Percentiles rank a stretch among this genome's conserved stretches.
These are phyloP conservation scores for Backusella morwellensis DNA, from an alignment of 192 early-diverging fungal genomes.

Conservation along the genomic window DNA sequence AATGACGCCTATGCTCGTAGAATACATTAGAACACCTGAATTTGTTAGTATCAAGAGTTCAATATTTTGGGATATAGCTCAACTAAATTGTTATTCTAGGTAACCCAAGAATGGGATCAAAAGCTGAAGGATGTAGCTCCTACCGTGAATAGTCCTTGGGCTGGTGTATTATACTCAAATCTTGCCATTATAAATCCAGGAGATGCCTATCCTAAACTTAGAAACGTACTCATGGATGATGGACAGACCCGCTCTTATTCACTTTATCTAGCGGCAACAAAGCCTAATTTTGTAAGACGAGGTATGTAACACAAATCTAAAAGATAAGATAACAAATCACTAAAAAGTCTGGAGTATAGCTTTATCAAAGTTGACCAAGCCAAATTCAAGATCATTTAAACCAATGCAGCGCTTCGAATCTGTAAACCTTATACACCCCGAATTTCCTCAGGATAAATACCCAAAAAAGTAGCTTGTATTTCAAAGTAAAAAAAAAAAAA, in stretches of 20 bases:
- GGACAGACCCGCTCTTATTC: slow-evolving; percentile 35
- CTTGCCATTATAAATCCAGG: slow-evolving; percentile 35
- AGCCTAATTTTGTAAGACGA: slow-evolving; percentile 20
- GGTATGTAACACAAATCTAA: background rate
- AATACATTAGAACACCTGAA: slow-evolving; percentile 23
- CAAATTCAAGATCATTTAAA: background rate
- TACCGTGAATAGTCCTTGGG: slow-evolving; percentile 22
- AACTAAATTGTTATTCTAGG: slow-evolving; percentile 14
- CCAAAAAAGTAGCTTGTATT: background rate
- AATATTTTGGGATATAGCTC: background rate
- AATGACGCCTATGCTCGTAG: slow-evolving; percentile 36
- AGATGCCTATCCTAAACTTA: slow-evolving; percentile 26
- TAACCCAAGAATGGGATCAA: slow-evolving; percentile 38
- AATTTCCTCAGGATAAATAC: background rate
- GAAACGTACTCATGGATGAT: slow-evolving; percentile 28
- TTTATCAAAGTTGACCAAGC: background rate
- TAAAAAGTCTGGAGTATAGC: background rate
- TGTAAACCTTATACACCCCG: background rate
- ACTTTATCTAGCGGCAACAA: slow-evolving; percentile 35
- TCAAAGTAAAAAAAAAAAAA: background rate
- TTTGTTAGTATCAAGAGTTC: slow-evolving; percentile 23
- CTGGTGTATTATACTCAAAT: slow-evolving; percentile 30
- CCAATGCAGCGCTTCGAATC: background rate
- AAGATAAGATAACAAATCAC: background rate
- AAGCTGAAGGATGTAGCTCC: slow-evolving; percentile 5